Percentiles rank a stretch among this genome's conserved stretches.
phyloP scores from a whole-genome alignment of 441 rosid species.

The Euphorbia celastroides region DNA sequence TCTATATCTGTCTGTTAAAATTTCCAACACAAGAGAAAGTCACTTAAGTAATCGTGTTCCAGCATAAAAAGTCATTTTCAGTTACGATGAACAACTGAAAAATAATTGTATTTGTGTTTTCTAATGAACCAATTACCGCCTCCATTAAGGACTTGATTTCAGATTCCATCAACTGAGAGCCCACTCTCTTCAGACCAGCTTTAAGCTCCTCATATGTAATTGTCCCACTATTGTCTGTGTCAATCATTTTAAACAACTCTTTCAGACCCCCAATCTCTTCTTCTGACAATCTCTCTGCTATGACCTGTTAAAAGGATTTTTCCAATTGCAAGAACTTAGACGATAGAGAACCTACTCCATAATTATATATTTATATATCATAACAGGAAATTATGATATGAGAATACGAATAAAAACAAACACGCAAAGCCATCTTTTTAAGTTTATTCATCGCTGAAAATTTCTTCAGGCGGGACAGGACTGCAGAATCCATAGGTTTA shows the following conservation, averaged over 20 bases:
- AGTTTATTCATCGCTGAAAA: slow-evolving; percentile 86
- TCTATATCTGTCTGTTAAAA: slow-evolving; percentile 81
- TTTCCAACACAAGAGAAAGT: no score
- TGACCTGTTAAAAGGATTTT: no score
- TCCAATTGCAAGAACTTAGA: no score
- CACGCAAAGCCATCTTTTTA: slow-evolving; percentile 83
- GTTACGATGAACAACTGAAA: no score
- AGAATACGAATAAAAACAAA: slow-evolving; percentile 24
- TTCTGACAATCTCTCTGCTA: slow-evolving; percentile 81
- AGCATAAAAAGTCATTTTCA: no score
- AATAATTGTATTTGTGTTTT: no score
- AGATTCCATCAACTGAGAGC: slow-evolving; percentile 78
- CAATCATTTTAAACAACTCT: slow-evolving; percentile 77
- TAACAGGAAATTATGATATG: no score
- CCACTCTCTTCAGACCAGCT: slow-evolving; percentile 61
- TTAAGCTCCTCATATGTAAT: slow-evolving; percentile 77
- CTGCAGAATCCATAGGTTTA: slow-evolving; percentile 56
- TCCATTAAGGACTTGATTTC: slow-evolving; percentile 76
- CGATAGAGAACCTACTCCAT: no score
- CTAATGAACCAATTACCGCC: no score
- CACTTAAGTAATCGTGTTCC: no score
- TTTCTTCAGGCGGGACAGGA: slow-evolving; percentile 56
- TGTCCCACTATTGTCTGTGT: slow-evolving; percentile 72
- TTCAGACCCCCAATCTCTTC: slow-evolving; percentile 84
- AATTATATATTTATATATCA: no score